These are phyloP conservation scores for Podaxis mareebaensis DNA, from an alignment of 768 basidiomycete genomes.

Conservation along the genomic window DNA sequence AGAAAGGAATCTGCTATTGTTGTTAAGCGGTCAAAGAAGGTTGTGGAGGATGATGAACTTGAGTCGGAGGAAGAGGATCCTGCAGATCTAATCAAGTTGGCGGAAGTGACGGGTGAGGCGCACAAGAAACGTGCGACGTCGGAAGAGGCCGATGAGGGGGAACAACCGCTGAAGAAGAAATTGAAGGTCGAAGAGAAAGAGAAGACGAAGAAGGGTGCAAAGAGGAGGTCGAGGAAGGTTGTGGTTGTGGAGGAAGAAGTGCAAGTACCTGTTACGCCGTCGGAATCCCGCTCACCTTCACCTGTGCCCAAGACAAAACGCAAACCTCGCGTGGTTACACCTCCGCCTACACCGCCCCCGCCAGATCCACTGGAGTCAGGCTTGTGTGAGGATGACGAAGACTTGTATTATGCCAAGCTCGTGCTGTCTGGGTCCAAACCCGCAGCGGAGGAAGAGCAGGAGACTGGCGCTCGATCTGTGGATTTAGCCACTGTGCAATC, in stretches of 20 bases:
- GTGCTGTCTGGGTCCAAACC: slow-evolving; percentile 46
- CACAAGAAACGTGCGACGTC: slow-evolving; percentile 46
- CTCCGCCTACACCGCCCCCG: slow-evolving; percentile 47
- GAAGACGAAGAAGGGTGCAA: slow-evolving; percentile 38
- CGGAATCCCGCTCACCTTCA: slow-evolving; percentile 45
- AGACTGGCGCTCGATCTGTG: background rate
- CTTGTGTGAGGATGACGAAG: slow-evolving; percentile 85
- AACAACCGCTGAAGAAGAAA: slow-evolving; percentile 47
- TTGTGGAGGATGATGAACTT: slow-evolving; percentile 44
- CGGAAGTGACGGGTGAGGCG: slow-evolving; percentile 29
- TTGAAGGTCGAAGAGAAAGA: slow-evolving; percentile 31
- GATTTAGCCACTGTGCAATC: slow-evolving; percentile 29
- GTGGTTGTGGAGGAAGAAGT: slow-evolving; percentile 25
- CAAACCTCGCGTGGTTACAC: slow-evolving; percentile 33
- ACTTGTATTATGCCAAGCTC: slow-evolving; percentile 76
- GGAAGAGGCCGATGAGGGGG: slow-evolving; percentile 38
- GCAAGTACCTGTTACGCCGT: slow-evolving; percentile 43
- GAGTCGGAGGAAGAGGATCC: slow-evolving; percentile 66
- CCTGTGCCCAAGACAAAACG: slow-evolving; percentile 37
- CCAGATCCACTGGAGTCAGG: slow-evolving; percentile 56
- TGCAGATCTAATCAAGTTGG: slow-evolving; percentile 25
- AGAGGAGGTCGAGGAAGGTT: slow-evolving; percentile 31
- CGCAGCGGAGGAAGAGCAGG: slow-evolving; percentile 22
- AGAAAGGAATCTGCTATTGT: slow-evolving; percentile 43
- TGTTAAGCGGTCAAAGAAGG: slow-evolving; percentile 34